A percentile compares a stretch with the other conserved stretches of the same genome.
phyloP scores from a whole-genome alignment of 2,329 filamentous ascomycete species.

The Xylariomycetidae sp. region DNA sequence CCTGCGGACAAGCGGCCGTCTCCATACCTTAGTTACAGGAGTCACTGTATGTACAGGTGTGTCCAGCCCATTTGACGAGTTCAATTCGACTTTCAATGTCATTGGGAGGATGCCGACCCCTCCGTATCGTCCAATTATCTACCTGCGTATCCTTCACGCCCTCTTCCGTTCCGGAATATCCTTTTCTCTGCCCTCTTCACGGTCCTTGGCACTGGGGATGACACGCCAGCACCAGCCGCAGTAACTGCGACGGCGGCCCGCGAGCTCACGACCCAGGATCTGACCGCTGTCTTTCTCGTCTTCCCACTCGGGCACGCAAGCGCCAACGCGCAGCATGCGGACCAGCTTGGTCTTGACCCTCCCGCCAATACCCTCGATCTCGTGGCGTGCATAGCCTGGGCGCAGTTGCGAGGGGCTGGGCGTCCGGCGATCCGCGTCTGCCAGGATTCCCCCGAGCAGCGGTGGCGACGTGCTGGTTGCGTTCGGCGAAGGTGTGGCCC shows the following conservation, averaged over 20 bases:
- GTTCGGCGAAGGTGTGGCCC: slow-evolving; percentile 6
- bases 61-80: too few species aligned
- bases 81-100: too few species aligned
- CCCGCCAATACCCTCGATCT: slow-evolving; percentile 87
- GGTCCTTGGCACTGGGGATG: slow-evolving; percentile 52
- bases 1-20: too few species aligned
- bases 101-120: too few species aligned
- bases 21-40: too few species aligned
- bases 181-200: slow-evolving; percentile 16
- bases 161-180: too few species aligned
- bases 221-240: slow-evolving; percentile 87
- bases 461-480: too few species aligned
- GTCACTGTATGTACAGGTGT: too few species aligned
- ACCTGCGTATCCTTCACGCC: too few species aligned
- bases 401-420: slow-evolving; percentile 46
- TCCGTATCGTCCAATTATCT: too few species aligned
- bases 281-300: slow-evolving; percentile 64
- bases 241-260: slow-evolving; percentile 68
- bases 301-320: slow-evolving; percentile 78
- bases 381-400: slow-evolving; percentile 75
- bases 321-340: slow-evolving; percentile 72
- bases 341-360: slow-evolving; percentile 85
- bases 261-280: slow-evolving; percentile 65
- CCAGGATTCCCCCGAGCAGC: too few species aligned
- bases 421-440: too few species aligned